phyloP scores from a whole-genome alignment of 176 grass and related monocot species.

The Oryza nivara region DNA sequence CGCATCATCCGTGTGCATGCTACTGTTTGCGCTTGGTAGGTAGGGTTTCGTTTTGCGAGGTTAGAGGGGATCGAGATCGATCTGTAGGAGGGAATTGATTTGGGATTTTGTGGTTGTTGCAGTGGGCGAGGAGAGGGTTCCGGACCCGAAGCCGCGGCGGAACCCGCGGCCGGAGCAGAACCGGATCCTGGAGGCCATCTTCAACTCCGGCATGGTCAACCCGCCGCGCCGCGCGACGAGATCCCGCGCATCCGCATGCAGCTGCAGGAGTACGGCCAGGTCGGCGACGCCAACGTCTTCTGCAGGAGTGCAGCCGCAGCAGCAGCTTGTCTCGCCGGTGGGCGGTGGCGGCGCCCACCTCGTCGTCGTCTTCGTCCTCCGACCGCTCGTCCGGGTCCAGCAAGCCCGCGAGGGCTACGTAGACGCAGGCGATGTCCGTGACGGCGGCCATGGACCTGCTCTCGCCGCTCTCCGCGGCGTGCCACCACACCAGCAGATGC shows the following conservation, averaged over 20 bases:
- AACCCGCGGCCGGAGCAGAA: slow-evolving; percentile 97
- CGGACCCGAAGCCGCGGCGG: slow-evolving; percentile 93
- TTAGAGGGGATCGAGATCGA: not conserved
- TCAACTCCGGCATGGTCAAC: slow-evolving; percentile 95
- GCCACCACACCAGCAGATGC: too few species aligned
- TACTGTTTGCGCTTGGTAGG: slow-evolving; percentile 32
- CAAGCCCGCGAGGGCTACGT: slow-evolving; percentile 42
- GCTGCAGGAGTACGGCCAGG: slow-evolving; percentile 84
- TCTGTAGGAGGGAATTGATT: not conserved
- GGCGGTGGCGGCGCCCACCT: slow-evolving; percentile 48
- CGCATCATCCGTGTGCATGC: slow-evolving; percentile 23
- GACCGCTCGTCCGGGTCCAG: slow-evolving; percentile 76
- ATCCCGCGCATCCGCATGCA: slow-evolving; percentile 85
- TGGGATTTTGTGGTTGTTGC: not conserved
- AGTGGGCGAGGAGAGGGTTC: slow-evolving; percentile 69
- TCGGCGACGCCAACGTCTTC: slow-evolving; percentile 97
- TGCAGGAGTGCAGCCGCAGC: slow-evolving; percentile 24
- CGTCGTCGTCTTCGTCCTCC: slow-evolving; percentile 76
- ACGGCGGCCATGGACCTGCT: slow-evolving; percentile 35
- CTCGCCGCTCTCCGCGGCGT: too few species aligned
- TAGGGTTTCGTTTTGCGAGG: slow-evolving; percentile 20
- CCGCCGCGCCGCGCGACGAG: slow-evolving; percentile 86
- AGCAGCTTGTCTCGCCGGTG: slow-evolving; percentile 33
- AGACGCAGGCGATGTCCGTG: not conserved
- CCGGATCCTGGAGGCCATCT: slow-evolving; percentile 90